A percentile compares a stretch with the other conserved stretches of the same genome.
Conservation (phyloP, 2,329 filamentous ascomycete species). For the Hypoxylon sp. region DNA sequence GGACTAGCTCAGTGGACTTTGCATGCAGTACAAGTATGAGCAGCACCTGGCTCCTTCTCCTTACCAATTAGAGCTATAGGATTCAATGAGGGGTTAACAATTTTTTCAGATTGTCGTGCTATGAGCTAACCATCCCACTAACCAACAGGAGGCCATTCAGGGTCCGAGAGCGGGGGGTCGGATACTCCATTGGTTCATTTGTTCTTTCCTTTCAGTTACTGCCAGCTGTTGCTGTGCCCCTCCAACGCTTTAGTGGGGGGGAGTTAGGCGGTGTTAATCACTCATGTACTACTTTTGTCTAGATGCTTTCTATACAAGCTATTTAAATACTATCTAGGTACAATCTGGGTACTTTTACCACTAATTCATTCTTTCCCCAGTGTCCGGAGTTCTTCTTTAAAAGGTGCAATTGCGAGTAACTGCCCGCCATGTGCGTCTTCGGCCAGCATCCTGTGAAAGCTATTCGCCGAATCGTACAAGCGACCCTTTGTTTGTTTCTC, state of each 20-base stretch:
- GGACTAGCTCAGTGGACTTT: constrained; percentile 5
- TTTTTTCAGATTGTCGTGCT: constrained; percentile 33
- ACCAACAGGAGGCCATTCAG: constrained; percentile 24
- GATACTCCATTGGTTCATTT: constrained; percentile 27
- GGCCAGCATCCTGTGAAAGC: constrained; percentile 11
- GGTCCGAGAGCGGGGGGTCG: constrained; percentile 40
- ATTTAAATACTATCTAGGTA: constrained; percentile 9
- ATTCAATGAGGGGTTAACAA: constrained; percentile 36
- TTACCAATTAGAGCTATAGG: too few relatives aligned
- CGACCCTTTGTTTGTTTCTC: constrained; percentile 33
- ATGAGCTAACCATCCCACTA: constrained; percentile 25
- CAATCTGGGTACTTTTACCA: constrained; percentile 6
- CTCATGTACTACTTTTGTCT: constrained; percentile 12
- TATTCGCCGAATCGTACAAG: constrained; percentile 27
- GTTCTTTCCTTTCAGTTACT: constrained; percentile 3
- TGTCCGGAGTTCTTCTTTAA: constrained; percentile 7
- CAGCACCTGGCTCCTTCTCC: too few relatives aligned
- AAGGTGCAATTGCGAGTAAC: constrained; percentile 14
- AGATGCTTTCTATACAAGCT: background rate
- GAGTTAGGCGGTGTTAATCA: constrained; percentile 15
- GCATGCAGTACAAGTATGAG: too few relatives aligned
- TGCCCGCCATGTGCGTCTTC: too few relatives aligned
- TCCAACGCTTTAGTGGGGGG: constrained; percentile 9
- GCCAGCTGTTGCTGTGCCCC: constrained; percentile 17
- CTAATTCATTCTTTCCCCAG: too few relatives aligned